phyloP scores from a whole-genome alignment of 805 yeast species.

The Kodamaea fukazawae region DNA sequence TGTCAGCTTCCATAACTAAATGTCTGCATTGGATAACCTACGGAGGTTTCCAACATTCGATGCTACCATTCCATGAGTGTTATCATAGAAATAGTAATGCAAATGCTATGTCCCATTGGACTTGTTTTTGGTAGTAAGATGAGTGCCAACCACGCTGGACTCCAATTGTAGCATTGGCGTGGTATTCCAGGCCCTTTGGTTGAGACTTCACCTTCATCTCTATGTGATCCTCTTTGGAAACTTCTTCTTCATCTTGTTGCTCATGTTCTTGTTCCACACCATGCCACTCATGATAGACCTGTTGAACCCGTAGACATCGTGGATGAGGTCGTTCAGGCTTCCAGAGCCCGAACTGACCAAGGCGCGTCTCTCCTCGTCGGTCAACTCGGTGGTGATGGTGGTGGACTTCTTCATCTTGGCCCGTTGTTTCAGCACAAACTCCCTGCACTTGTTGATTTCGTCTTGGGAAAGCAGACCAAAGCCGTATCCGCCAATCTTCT shows the following conservation, averaged over 20 bases:
- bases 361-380: constrained; percentile 37
- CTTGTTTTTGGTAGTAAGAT: too few species aligned
- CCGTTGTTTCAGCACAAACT: constrained; percentile 69
- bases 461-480: constrained; percentile 77
- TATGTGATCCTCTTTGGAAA: constrained; percentile 8
- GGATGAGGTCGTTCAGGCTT: constrained; percentile 27
- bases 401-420: constrained; percentile 33
- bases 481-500: constrained; percentile 59
- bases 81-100: too few species aligned
- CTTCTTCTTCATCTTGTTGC: constrained; percentile 49
- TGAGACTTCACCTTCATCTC: background rate
- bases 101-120: too few species aligned
- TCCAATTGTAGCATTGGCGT: too few species aligned
- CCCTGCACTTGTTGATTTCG: constrained; percentile 74
- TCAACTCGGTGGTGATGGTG: constrained; percentile 32
- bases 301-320: constrained; percentile 45
- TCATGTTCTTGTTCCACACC: constrained; percentile 60
- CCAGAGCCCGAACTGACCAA: constrained; percentile 20
- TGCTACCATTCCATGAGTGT: too few species aligned
- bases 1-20: too few species aligned
- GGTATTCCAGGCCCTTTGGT: too few species aligned
- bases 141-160: too few species aligned
- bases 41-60: too few species aligned
- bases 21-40: too few species aligned
- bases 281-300: constrained; percentile 51